Evolutionary conservation across 2,329 filamentous ascomycete genomes (phyloP).

Genomic region (Arthrinium puccinioides): DNA sequence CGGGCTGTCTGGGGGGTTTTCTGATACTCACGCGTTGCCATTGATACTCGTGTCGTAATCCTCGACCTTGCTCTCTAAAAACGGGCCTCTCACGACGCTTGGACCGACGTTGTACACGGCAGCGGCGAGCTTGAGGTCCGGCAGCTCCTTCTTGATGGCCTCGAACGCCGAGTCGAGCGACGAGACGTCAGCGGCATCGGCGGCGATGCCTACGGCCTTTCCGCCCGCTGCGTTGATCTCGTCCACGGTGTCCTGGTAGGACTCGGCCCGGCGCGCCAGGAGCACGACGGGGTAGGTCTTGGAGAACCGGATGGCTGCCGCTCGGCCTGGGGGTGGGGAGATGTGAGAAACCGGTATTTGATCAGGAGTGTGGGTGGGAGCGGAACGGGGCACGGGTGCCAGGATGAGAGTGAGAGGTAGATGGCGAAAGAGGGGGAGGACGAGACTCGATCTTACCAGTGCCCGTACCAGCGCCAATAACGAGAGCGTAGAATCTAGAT

Average conservation of each 20-base stretch:
- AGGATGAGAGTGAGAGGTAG: not conserved
- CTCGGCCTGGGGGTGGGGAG: constrained; percentile 27
- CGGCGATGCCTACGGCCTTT: constrained; percentile 61
- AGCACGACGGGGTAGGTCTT: constrained; percentile 65
- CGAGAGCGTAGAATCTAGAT: constrained; percentile 6
- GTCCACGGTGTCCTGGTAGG: constrained; percentile 56
- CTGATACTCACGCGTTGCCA: constrained; percentile 41
- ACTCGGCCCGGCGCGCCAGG: constrained; percentile 61
- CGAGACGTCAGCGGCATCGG: constrained; percentile 49
- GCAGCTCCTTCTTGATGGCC: constrained; percentile 47
- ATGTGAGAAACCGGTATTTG: no score
- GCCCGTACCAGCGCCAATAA: constrained; percentile 6
- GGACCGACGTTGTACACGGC: constrained; percentile 64
- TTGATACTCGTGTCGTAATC: constrained; percentile 41
- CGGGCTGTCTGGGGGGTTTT: no score
- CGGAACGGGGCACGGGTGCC: not conserved
- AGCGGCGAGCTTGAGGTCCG: constrained; percentile 47
- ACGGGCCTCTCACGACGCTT: constrained; percentile 45
- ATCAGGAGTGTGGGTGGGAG: no score
- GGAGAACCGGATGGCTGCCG: constrained; percentile 51
- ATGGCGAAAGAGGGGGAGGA: not conserved
- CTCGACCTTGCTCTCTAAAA: constrained; percentile 45
- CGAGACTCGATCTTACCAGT: not conserved
- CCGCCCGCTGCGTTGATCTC: constrained; percentile 65
- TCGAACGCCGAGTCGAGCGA: constrained; percentile 47